These are phyloP conservation scores for Aureobasidium musti DNA, from an alignment of 2,329 filamentous ascomycete species.

Conservation along the genomic window DNA sequence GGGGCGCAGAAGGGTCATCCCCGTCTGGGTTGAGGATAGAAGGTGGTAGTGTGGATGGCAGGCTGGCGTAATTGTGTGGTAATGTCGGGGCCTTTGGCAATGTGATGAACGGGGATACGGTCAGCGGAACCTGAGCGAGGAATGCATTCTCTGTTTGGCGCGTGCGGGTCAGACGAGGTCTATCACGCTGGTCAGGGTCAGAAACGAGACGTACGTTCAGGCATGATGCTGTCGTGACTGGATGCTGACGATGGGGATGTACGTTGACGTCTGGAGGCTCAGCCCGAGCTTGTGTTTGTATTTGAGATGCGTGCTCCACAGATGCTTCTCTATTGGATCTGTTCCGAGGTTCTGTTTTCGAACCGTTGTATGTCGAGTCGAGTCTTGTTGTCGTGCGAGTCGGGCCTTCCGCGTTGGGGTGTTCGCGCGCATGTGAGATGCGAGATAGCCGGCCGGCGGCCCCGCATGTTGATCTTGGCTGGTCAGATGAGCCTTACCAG, in stretches of 20 bases:
- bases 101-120: conserved; percentile 90
- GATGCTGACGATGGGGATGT: not conserved
- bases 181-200: not conserved
- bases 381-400: not conserved
- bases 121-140: conserved; percentile 87
- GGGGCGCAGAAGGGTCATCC: conserved; percentile 43
- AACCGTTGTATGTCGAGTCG: not conserved
- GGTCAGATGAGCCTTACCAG: not conserved
- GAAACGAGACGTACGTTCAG: conserved; percentile 17
- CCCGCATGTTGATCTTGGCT: conserved; percentile 5
- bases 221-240: conserved; percentile 8
- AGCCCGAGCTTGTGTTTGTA: not conserved
- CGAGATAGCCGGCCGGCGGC: conserved; percentile 8
- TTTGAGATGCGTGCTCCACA: not conserved
- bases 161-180: conserved; percentile 18
- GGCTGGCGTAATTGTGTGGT: conserved; percentile 90
- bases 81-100: conserved; percentile 88
- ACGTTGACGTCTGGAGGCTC: not conserved
- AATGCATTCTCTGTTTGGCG: conserved; percentile 64
- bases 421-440: not conserved
- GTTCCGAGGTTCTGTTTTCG: not conserved
- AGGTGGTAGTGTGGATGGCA: conserved; percentile 82
- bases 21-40: conserved; percentile 57
- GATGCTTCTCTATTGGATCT: not conserved
- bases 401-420: not conserved